phyloP scores from a whole-genome alignment of 352 stramenopile species.

The Aphanomyces cochlioides region DNA sequence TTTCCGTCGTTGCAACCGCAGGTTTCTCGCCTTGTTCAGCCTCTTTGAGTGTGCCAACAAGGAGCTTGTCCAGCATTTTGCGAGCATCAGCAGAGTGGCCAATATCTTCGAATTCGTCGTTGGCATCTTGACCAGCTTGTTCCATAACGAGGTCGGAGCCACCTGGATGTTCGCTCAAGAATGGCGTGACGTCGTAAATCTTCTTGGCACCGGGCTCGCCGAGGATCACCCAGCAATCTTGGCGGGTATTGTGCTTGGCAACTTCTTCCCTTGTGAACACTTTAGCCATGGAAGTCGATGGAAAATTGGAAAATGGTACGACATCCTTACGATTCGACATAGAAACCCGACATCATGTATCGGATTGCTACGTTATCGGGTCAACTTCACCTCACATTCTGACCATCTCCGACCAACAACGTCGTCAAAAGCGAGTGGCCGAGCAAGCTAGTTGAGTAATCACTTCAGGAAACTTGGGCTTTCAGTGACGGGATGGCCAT shows the following conservation, averaged over 20 bases:
- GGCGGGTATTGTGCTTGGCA: slow-evolving; percentile 68
- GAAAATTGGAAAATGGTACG: not conserved
- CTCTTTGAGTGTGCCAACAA: slow-evolving; percentile 89
- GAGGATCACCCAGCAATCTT: slow-evolving; percentile 88
- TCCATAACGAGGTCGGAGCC: slow-evolving; percentile 97
- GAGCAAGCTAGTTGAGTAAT: no score
- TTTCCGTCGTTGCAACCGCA: slow-evolving; percentile 14
- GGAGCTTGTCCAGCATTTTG: slow-evolving; percentile 89
- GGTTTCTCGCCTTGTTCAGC: slow-evolving; percentile 36
- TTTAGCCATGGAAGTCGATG: not conserved
- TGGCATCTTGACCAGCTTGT: slow-evolving; percentile 89
- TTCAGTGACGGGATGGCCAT: no score
- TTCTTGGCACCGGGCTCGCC: slow-evolving; percentile 67
- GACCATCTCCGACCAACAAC: no score
- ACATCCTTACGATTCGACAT: not conserved
- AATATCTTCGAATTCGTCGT: slow-evolving; percentile 95
- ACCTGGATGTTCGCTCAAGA: slow-evolving; percentile 98
- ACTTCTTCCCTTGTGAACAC: slow-evolving; percentile 94
- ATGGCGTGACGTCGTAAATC: slow-evolving; percentile 97
- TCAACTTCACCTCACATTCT: no score
- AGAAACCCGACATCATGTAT: no score
- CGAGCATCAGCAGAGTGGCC: slow-evolving; percentile 96
- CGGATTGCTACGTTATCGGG: no score
- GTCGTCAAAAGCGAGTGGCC: no score
- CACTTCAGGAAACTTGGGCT: no score